A percentile compares a stretch with the other conserved stretches of the same genome.
Evolutionary conservation across 2,329 filamentous ascomycete genomes (phyloP).

Genomic region (Alternaria sp.): DNA sequence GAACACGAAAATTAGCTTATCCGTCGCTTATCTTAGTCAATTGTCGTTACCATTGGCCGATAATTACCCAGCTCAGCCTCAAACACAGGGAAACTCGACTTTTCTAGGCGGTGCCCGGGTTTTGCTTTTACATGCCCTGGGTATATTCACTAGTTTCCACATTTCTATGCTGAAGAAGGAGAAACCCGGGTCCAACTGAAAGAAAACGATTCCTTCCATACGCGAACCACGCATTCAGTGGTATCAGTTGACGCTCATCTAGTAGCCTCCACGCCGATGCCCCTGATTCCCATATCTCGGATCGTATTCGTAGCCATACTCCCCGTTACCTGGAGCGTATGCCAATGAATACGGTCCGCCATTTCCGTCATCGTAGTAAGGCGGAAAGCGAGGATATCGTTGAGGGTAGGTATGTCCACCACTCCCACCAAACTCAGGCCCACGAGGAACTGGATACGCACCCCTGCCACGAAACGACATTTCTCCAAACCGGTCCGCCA

Average conservation of each 20-base stretch:
- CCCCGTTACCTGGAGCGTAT: neutral
- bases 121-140: no score
- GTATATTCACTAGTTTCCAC: no score
- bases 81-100: no score
- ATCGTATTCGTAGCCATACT: neutral
- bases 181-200: no score
- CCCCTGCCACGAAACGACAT: neutral
- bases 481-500: neutral
- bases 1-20: no score
- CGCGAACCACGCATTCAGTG: neutral
- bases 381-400: neutral
- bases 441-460: neutral
- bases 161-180: neutral
- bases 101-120: no score
- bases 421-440: neutral
- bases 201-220: no score
- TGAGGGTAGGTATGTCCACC: neutral
- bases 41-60: no score
- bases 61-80: no score
- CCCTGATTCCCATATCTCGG: neutral
- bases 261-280: neutral
- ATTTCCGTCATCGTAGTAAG: neutral
- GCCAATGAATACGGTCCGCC: neutral
- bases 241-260: neutral
- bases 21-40: no score